A percentile compares a stretch with the other conserved stretches of the same genome.
phyloP scores from a whole-genome alignment of 805 yeast genomes.

The Suhomyces faveliae region DNA sequence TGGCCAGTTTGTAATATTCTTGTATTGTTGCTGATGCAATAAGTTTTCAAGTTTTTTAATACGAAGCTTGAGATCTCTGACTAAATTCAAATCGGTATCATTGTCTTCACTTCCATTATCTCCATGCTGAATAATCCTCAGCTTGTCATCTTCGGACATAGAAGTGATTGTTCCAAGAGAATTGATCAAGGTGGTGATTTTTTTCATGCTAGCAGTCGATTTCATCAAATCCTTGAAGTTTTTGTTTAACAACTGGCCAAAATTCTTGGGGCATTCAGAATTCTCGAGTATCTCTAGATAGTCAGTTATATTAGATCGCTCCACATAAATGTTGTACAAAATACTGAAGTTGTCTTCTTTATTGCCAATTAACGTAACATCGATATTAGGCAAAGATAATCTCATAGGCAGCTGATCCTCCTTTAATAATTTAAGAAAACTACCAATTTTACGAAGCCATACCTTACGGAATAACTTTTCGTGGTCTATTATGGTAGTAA shows the following conservation, averaged over 20 bases:
- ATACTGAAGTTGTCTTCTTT: conserved; percentile 25
- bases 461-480: conserved; percentile 54
- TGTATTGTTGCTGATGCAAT: conserved; percentile 69
- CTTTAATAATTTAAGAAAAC: conserved; percentile 27
- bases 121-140: conserved; percentile 12
- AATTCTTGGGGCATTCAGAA: conserved; percentile 31
- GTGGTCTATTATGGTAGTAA: conserved; percentile 54
- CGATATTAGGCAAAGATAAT: conserved; percentile 28
- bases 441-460: conserved; percentile 66
- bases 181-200: conserved; percentile 29
- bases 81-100: conserved; percentile 38
- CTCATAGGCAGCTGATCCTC: conserved; percentile 10
- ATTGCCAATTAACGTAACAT: conserved; percentile 37
- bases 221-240: conserved; percentile 47
- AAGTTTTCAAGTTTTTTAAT: conserved; percentile 76
- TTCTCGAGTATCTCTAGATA: conserved; percentile 27
- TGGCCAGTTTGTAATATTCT: conserved; percentile 50
- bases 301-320: conserved; percentile 30
- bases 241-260: conserved; percentile 38
- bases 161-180: conserved; percentile 31
- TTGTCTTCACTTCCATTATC: conserved; percentile 17
- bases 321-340: conserved; percentile 34
- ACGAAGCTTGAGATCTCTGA: conserved; percentile 66
- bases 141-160: conserved; percentile 17
- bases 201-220: conserved; percentile 37